Conservation (phyloP, 352 stramenopile species). For the Stephanocyclus meneghinianus region DNA sequence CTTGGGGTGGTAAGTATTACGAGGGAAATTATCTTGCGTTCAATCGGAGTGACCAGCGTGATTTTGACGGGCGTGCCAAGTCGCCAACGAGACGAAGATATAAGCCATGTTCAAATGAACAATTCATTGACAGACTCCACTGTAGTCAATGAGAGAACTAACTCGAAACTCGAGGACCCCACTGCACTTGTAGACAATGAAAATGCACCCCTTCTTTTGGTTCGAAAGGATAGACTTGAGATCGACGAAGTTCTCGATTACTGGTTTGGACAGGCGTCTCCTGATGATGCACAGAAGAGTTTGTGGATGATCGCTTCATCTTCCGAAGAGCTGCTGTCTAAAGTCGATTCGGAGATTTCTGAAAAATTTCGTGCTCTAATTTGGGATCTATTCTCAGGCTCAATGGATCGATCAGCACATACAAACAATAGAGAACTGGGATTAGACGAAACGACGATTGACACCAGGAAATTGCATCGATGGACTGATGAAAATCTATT, state of each 20-base stretch:
- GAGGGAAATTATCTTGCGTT: constrained; percentile 34
- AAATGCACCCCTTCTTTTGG: constrained; percentile 15
- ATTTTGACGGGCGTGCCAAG: constrained; percentile 30
- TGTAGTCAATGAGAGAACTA: neutral
- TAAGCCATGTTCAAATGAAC: neutral
- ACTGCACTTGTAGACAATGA: neutral
- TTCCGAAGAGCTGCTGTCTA: constrained; percentile 46
- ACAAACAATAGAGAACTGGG: neutral
- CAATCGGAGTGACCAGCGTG: constrained; percentile 34
- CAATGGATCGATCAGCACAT: constrained; percentile 17
- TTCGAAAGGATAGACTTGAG: constrained; percentile 27
- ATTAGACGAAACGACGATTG: neutral
- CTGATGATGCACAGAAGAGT: constrained; percentile 70
- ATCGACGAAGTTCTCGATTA: constrained; percentile 72
- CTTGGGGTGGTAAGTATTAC: constrained; percentile 18
- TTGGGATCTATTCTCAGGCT: constrained; percentile 38
- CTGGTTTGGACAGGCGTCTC: constrained; percentile 74
- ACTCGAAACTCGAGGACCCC: neutral
- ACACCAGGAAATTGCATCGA: constrained; percentile 38
- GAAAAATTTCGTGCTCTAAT: constrained; percentile 61
- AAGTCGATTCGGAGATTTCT: constrained; percentile 68
- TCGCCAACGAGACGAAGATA: neutral
- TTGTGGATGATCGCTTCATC: constrained; percentile 81
- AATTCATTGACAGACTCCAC: neutral
- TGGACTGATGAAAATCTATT: constrained; percentile 62